phyloP scores from a whole-genome alignment of 163 green algal species.

The Scenedesmus sp. region DNA sequence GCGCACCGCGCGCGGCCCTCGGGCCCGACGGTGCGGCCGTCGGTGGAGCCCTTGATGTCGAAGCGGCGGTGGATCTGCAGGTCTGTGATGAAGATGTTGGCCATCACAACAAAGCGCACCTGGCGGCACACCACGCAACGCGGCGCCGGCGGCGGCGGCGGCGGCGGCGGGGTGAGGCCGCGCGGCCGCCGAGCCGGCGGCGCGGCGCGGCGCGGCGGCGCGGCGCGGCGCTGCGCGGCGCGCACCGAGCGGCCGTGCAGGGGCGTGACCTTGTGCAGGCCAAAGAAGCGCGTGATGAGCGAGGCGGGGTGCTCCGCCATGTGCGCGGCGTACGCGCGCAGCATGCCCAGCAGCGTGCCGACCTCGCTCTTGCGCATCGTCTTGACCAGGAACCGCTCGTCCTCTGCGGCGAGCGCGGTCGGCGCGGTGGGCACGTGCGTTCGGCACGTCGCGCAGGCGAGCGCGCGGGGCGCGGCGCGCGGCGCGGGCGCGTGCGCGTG shows the following conservation, averaged over 20 bases:
- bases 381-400: constrained; percentile 96
- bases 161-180: no score
- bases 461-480: no score
- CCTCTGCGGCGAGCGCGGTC: no score
- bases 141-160: no score
- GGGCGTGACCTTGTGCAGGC: constrained; percentile 83
- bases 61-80: constrained; percentile 86
- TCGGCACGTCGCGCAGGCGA: no score
- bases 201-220: no score
- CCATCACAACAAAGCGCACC: constrained; percentile 98
- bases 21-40: constrained; percentile 54
- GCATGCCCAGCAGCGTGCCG: constrained; percentile 85
- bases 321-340: constrained; percentile 80
- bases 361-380: constrained; percentile 92
- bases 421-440: no score
- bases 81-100: constrained; percentile 94
- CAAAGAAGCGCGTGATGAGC: constrained; percentile 92
- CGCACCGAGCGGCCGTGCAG: constrained; percentile 63
- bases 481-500: no score
- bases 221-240: no score
- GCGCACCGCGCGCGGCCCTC: background rate
- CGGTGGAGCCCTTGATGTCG: constrained; percentile 92
- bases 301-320: constrained; percentile 68
- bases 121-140: no score
- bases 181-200: no score